Conservation (phyloP, 2,329 filamentous ascomycete genomes). For the Penicillium glabrum region DNA sequence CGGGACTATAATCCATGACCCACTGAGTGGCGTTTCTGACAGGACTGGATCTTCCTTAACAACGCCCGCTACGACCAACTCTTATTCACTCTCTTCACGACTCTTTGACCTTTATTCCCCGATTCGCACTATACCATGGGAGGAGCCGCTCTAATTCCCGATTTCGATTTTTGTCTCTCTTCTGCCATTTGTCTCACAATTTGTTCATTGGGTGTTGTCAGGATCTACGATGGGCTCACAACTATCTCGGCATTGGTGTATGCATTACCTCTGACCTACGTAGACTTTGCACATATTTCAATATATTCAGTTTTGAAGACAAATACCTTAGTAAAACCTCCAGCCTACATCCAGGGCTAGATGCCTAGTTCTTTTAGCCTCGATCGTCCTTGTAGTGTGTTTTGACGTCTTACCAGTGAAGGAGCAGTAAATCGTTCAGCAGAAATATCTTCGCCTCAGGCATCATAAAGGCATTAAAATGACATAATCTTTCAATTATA, state of each 20-base stretch:
- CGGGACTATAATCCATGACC: constrained; percentile 16
- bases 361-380: too few species aligned
- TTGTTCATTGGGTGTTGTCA: neutral
- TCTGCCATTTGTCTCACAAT: neutral
- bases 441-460: neutral
- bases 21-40: constrained; percentile 5
- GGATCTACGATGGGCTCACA: neutral
- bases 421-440: neutral
- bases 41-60: constrained; percentile 26
- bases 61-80: constrained; percentile 30
- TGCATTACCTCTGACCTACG: neutral
- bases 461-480: constrained; percentile 1
- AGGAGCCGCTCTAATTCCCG: constrained; percentile 16
- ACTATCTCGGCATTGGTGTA: neutral
- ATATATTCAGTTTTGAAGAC: neutral
- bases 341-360: too few species aligned
- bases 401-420: too few species aligned
- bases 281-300: neutral
- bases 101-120: constrained; percentile 8
- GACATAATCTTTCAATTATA: constrained; percentile 14
- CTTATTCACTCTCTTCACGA: constrained; percentile 29
- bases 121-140: constrained; percentile 24
- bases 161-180: constrained; percentile 4
- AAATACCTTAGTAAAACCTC: neutral
- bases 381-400: too few species aligned